Evolutionary conservation across 768 basidiomycete genomes (phyloP).

Genomic region (Boletus vinaceobasis): DNA sequence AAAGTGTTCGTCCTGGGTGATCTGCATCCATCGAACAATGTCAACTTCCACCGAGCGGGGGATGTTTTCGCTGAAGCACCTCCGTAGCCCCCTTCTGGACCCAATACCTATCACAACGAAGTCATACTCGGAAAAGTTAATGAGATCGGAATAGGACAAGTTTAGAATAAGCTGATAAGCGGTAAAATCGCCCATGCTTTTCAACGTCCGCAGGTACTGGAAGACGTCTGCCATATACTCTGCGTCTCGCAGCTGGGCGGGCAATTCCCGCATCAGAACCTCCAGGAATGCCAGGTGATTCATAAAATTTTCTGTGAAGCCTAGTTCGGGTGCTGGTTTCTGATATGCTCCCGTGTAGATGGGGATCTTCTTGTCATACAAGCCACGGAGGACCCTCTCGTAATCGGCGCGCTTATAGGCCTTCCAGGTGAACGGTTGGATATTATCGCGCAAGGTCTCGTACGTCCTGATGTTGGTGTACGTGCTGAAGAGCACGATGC

Average conservation of each 20-base stretch:
- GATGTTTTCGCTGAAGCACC: slow-evolving; percentile 56
- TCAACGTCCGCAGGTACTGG: slow-evolving; percentile 55
- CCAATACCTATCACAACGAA: slow-evolving; percentile 72
- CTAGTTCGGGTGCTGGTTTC: slow-evolving; percentile 63
- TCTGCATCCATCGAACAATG: slow-evolving; percentile 61
- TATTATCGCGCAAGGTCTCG: slow-evolving; percentile 49
- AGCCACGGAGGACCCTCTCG: slow-evolving; percentile 44
- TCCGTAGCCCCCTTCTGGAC: slow-evolving; percentile 58
- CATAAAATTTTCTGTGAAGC: slow-evolving; percentile 42
- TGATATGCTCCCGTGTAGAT: slow-evolving; percentile 73
- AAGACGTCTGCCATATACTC: slow-evolving; percentile 61
- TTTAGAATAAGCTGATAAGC: slow-evolving; percentile 65
- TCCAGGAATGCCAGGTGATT: slow-evolving; percentile 66
- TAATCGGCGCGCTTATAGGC: slow-evolving; percentile 54
- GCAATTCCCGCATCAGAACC: slow-evolving; percentile 57
- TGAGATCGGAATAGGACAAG: slow-evolving; percentile 52
- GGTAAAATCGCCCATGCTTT: slow-evolving; percentile 72
- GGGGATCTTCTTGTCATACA: slow-evolving; percentile 35
- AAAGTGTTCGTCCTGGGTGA: slow-evolving; percentile 60
- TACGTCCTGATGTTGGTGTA: slow-evolving; percentile 75
- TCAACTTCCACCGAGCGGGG: slow-evolving; percentile 46
- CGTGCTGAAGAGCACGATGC: slow-evolving; percentile 65
- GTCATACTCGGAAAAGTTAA: slow-evolving; percentile 64
- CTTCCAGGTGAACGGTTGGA: slow-evolving; percentile 62
- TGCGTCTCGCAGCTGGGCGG: slow-evolving; percentile 45